phyloP scores from a whole-genome alignment of 2,329 filamentous ascomycete genomes.

The Colletotrichum sidae region DNA sequence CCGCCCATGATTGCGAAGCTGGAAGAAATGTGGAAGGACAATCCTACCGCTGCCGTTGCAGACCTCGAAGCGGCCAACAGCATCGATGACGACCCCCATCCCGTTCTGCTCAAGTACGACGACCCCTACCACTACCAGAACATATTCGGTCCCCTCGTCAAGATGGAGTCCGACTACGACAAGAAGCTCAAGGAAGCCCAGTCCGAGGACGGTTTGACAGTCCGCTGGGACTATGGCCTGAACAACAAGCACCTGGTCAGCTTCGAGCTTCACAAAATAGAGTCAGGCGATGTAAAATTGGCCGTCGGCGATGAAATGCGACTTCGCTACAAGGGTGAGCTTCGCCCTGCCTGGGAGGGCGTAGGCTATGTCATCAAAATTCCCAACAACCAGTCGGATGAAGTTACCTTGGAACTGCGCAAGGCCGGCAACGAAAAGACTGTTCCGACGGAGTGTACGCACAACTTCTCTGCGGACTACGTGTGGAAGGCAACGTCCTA shows the following conservation, averaged over 20 bases:
- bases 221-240: conserved; percentile 93
- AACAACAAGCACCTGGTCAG: conserved; percentile 98
- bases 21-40: conserved; percentile 99
- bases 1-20: conserved; percentile 95
- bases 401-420: conserved; percentile 94
- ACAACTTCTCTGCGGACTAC: conserved; percentile 98
- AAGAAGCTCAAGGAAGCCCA: conserved; percentile 99
- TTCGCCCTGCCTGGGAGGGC: conserved; percentile 93
- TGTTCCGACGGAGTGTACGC: conserved; percentile 93
- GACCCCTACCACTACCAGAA: conserved; percentile 99
- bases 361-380: conserved; percentile 99
- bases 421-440: conserved; percentile 96
- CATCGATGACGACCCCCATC: conserved; percentile 94
- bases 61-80: conserved; percentile 92
- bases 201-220: conserved; percentile 93
- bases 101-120: conserved; percentile 92
- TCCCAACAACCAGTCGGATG: conserved; percentile 98
- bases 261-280: conserved; percentile 95
- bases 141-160: conserved; percentile 96
- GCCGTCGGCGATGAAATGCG: conserved; percentile 99
- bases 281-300: conserved; percentile 96
- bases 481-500: conserved; percentile 99
- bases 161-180: conserved; percentile 99
- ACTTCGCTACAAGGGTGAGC: conserved; percentile 93
- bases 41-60: conserved; percentile 85